phyloP scores from a whole-genome alignment of 495 filamentous ascomycete species.

The Haplographium delicatum region DNA sequence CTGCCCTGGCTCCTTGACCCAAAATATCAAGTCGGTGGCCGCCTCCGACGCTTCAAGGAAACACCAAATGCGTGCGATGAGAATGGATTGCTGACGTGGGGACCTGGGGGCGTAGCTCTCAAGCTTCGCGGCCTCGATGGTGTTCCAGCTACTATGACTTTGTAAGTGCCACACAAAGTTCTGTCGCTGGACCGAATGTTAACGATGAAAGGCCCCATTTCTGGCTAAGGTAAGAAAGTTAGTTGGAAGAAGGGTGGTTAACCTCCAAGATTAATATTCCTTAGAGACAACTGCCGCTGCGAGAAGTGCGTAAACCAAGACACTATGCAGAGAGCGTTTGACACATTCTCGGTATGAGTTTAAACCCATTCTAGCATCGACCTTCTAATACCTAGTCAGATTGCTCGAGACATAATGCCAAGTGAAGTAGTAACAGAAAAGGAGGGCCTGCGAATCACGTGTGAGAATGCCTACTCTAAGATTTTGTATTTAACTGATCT shows the following conservation, averaged over 20 bases:
- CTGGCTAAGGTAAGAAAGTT: slow-evolving; percentile 18
- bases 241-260: background rate
- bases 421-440: slow-evolving; percentile 8
- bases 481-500: slow-evolving; percentile 7
- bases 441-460: slow-evolving; percentile 22
- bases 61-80: background rate
- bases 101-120: background rate
- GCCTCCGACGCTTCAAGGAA: background rate
- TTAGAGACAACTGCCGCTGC: slow-evolving; percentile 81
- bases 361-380: background rate
- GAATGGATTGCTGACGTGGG: slow-evolving; percentile 1
- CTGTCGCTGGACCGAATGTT: background rate
- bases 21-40: background rate
- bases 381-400: slow-evolving; percentile 34
- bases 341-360: slow-evolving; percentile 60
- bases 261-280: slow-evolving; percentile 1
- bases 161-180: background rate
- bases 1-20: background rate
- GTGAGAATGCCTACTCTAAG: slow-evolving; percentile 7
- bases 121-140: background rate
- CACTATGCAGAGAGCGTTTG: slow-evolving; percentile 67
- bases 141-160: background rate
- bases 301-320: slow-evolving; percentile 65
- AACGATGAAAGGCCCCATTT: slow-evolving; percentile 13
- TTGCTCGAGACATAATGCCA: slow-evolving; percentile 46